A percentile compares a stretch with the other conserved stretches of the same genome.
These are phyloP conservation scores for Trichoderma hamatum DNA, from an alignment of 2,329 filamentous ascomycete species.

Conservation along the genomic window DNA sequence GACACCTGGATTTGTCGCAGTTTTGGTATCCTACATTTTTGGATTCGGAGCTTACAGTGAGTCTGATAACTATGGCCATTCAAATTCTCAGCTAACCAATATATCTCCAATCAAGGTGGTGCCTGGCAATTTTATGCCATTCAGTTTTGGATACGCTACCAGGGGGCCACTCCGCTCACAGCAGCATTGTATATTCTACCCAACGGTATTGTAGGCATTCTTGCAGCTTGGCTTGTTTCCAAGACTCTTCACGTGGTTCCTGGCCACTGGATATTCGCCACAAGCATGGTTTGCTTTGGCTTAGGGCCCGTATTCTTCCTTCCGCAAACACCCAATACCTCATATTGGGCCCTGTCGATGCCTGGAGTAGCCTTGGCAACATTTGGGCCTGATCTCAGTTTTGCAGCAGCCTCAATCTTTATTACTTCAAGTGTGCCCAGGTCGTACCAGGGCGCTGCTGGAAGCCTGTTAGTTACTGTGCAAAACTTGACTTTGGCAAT, in stretches of 20 bases:
- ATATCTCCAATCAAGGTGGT: background rate
- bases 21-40: slow-evolving; percentile 6
- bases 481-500: slow-evolving; percentile 17
- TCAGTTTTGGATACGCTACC: slow-evolving; percentile 18
- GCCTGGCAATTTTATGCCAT: slow-evolving; percentile 20
- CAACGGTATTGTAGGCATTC: slow-evolving; percentile 5
- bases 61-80: background rate
- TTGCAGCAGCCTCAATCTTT: slow-evolving; percentile 9
- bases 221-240: slow-evolving; percentile 10
- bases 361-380: slow-evolving; percentile 5
- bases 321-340: background rate
- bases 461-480: slow-evolving; percentile 1
- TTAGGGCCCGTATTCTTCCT: slow-evolving; percentile 16
- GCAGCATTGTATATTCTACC: slow-evolving; percentile 4
- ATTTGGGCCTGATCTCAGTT: slow-evolving; percentile 12
- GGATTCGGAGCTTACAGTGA: slow-evolving; percentile 10
- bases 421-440: slow-evolving; percentile 12
- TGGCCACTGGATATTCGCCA: slow-evolving; percentile 9
- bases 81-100: background rate
- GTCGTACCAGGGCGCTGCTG: slow-evolving; percentile 11
- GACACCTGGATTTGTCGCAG: slow-evolving; percentile 1
- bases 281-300: slow-evolving; percentile 8
- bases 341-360: slow-evolving; percentile 13
- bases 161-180: slow-evolving; percentile 5
- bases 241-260: slow-evolving; percentile 17